Evolutionary conservation across 2,329 filamentous ascomycete species (phyloP), one percentile per base, ranked within the genome.

Genomic region (Lachnellula hyalina): DNA sequence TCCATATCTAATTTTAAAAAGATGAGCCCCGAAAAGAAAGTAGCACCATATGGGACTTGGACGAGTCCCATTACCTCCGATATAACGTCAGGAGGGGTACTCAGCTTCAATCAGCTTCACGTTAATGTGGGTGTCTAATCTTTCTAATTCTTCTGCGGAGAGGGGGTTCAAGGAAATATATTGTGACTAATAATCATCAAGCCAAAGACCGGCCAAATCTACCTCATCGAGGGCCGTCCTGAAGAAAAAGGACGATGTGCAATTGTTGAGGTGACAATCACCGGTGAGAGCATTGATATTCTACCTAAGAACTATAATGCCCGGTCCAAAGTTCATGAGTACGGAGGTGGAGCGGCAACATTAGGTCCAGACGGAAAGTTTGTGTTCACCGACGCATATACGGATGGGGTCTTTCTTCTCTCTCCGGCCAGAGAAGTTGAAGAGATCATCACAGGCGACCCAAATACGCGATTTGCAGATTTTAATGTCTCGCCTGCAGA

Each of bases 241-340:
- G 28, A 58, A 9, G 62, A 71, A 14, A 70, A 74, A 41, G 78
- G 77, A 5, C 70, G 74, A 15, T 72, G 63, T 35, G 71, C 70
- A 15, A 76, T 82, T 40, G 68, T 80, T 7, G 73, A 78, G 61
- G 63, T 75, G 21, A 64, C 65, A 28, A 64, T 65, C 11, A 54
- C 66, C 2, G 64, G 68, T 8, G 64, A 66, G 2, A 60, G 63
- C 14, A 68, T 65, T 23, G 72, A 78, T 28, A 63, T 79, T 1
- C 67, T 82, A 11, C 75, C 77, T 0, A 61, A 61, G 3, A 64
- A 72, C 0, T 75, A 75, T 59, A 76, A 71, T 55, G 76, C 73
- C 4, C 65, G 69, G 45, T 77, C 75, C 25, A 70, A 65, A 1
- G 74, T 81, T 15, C 79, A 82, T 56, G 78, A 79, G 57, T 81